Evolutionary conservation across 2,329 filamentous ascomycete genomes (phyloP), one percentile per base, ranked within the genome.

Genomic region (Corynespora cassiicola): DNA sequence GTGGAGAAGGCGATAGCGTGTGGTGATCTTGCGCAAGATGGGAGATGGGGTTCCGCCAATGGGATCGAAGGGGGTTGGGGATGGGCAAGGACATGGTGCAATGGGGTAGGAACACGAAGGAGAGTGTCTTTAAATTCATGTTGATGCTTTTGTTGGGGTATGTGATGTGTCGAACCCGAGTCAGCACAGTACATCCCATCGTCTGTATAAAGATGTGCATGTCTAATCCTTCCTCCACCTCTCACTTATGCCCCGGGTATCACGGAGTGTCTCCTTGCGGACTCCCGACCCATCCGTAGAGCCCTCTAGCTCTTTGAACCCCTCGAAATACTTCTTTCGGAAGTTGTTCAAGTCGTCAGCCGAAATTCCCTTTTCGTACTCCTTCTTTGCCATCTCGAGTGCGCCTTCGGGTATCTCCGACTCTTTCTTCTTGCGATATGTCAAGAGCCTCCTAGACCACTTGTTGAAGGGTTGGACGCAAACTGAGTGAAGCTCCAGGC

Each of bases 401-500:
- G 42, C 41, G 11, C 54, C 52, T 18, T 49, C 35, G 16, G 69
- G 75, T 6, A 88, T 76, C 21, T 69, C 59, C 2, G 39, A 72
- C 52, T 89, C 84, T 1, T 80, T 76, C 14, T 88, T 72, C 35
- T 90, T 81, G 28, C 83, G 79, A 66, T 97, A 97, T 0, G 90
- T 95, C 35, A 97, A 86, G 22, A 99, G 75, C 50, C 90, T 81
- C 43, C 94, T 81, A 14, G 90, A 94, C 94, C 91, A 99, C 70
- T 88, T 94, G 62, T 90, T 92, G 65, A 99, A 99, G 0, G 80
- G 77, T 65, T 99, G 94, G 6, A 88, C 82, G 61, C 90, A 96
- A 19, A 90, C 80, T 27, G 80, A 84, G 14, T 90, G 78, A 16
- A 92, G 72, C 56, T 87, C 80, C 10, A 99, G 72, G 40, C 80